Base-by-base conservation (phyloP, 2,329 filamentous ascomycete genomes). In the Hirsutella minnesotensis region DNA sequence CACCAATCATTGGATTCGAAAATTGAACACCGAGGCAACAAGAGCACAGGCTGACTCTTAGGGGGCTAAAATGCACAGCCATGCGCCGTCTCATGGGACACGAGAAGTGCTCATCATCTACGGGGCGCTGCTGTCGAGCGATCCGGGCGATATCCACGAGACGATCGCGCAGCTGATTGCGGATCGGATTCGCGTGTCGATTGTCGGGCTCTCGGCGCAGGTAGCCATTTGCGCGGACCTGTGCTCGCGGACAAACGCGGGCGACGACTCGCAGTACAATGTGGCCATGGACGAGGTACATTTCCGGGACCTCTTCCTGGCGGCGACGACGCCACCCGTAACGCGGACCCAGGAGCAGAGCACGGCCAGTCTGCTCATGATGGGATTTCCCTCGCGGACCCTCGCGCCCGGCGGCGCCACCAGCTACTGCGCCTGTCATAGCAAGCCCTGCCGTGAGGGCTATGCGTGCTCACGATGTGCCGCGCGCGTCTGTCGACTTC, bases 91-190 rank as follows among this genome's bases (percentile, higher is more conserved):
- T 16, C 92, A 98, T 58, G 90, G 92, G 38, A 98, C 92, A 1
- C 73, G 92, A 49, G 92, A 98, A 63, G 81, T 95, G 8, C 79
- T 98, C 30, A 79, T 98, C 45, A 78, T 96, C 39, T 94, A 92
- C 58, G 92, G 92, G 33, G 90, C 90, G 10, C 73, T 98, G 7
- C 75, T 94, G 35, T 90, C 87, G 29, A 84, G 85, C 52, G 92
- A 98, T 56, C 92, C 92, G 0, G 88, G 89, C 46, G 92, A 98
- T 60, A 95, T 98, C 46, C 86, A 95, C 65, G 79, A 88, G 52
- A 96, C 90, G 0, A 87, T 96, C 56, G 69, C 72, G 40, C 75
- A 76, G 30, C 82, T 95, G 24, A 77, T 94, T 34, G 69, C 73
- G 49, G 88, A 96, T 62, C 80, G 82, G 44, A 88, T 98, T 53